Conservation (phyloP, 495 filamentous ascomycete genomes). For the Penicillium cosmopolitanum region DNA sequence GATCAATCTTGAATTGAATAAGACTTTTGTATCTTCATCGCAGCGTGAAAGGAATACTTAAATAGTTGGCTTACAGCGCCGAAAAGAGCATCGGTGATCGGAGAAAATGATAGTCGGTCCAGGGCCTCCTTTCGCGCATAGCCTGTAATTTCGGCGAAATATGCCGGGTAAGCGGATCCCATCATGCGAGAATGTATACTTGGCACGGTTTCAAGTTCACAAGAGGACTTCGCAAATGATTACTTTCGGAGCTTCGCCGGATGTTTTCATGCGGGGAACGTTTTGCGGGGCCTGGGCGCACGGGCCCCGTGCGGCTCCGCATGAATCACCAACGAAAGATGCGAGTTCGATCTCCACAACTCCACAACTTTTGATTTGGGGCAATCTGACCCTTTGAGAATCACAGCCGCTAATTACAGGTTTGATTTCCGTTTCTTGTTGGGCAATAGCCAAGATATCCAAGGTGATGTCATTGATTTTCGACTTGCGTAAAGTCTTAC, state of each 20-base stretch:
- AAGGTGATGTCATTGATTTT: no score
- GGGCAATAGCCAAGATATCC: no score
- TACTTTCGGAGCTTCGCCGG: background rate
- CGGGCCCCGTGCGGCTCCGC: constrained; percentile 12
- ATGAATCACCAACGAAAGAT: background rate
- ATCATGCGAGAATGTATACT: background rate
- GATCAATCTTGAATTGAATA: no score
- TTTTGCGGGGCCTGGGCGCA: constrained; percentile 14
- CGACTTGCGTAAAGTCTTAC: no score
- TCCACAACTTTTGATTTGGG: background rate
- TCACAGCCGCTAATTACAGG: no score
- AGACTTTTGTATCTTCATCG: background rate
- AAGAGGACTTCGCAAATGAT: background rate
- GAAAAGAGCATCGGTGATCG: background rate
- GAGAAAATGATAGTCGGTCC: background rate
- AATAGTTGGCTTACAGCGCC: background rate
- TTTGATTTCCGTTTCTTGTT: no score
- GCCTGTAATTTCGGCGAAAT: constrained; percentile 4
- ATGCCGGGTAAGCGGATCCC: constrained; percentile 8
- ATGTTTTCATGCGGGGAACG: constrained; percentile 7
- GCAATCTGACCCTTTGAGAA: no score
- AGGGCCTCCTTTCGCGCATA: background rate
- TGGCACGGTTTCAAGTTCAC: no score
- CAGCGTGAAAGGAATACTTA: background rate
- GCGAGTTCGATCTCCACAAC: background rate